A percentile compares a stretch with the other conserved stretches of the same genome.
These are phyloP conservation scores for Calonectria crousiana DNA, from an alignment of 2,329 filamentous ascomycete species.

Conservation along the genomic window DNA sequence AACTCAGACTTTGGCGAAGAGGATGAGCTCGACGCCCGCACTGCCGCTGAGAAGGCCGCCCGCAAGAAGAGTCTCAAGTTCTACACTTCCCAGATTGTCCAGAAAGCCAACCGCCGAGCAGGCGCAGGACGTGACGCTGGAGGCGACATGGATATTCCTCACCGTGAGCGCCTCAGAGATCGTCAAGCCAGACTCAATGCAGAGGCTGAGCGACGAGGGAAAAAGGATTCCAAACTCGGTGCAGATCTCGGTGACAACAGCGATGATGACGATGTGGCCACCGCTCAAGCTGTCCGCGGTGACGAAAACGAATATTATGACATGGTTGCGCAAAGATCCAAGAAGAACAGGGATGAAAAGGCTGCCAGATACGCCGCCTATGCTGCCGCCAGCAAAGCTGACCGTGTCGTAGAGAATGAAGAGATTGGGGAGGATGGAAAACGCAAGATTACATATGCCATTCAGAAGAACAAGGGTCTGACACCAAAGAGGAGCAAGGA, in stretches of 20 bases:
- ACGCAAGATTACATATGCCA: slow-evolving; percentile 91
- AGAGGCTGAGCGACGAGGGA: slow-evolving; percentile 88
- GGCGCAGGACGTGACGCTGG: slow-evolving; percentile 79
- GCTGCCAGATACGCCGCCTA: slow-evolving; percentile 67
- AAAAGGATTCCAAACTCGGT: slow-evolving; percentile 71
- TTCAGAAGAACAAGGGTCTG: slow-evolving; percentile 97
- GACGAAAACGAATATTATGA: slow-evolving; percentile 89
- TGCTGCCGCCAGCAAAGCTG: slow-evolving; percentile 72
- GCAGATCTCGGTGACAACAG: slow-evolving; percentile 77
- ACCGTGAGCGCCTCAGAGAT: slow-evolving; percentile 89
- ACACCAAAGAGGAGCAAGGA: slow-evolving; percentile 93
- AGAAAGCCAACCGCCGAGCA: slow-evolving; percentile 90
- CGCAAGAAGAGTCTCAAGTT: slow-evolving; percentile 95
- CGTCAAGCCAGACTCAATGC: slow-evolving; percentile 86
- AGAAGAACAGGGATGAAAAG: slow-evolving; percentile 81
- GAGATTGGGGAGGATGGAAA: slow-evolving; percentile 86
- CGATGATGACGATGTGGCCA: slow-evolving; percentile 73
- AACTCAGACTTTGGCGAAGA: slow-evolving; percentile 96
- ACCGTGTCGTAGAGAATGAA: slow-evolving; percentile 74
- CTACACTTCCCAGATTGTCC: slow-evolving; percentile 97
- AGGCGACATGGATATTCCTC: slow-evolving; percentile 85
- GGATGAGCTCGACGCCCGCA: slow-evolving; percentile 78
- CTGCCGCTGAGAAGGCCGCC: slow-evolving; percentile 87
- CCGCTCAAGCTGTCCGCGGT: slow-evolving; percentile 63
- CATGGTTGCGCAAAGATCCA: slow-evolving; percentile 79